These are phyloP conservation scores for Coniella lustricola DNA, from an alignment of 2,329 filamentous ascomycete genomes.

Conservation along the genomic window DNA sequence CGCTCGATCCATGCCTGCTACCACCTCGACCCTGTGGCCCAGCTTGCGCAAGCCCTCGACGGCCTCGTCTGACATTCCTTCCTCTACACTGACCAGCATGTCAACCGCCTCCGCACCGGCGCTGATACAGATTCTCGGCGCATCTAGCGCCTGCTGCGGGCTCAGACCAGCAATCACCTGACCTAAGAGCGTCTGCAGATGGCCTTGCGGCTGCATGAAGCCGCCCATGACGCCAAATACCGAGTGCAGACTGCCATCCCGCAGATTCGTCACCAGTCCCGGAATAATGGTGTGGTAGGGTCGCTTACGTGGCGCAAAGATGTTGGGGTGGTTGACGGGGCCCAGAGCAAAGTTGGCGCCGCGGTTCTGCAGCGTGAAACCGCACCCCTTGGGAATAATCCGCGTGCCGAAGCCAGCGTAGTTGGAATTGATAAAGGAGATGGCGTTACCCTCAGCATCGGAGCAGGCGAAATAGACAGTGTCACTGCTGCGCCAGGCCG, in stretches of 20 bases:
- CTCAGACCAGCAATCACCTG: constrained; percentile 76
- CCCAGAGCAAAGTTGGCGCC: constrained; percentile 77
- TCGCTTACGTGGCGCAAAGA: constrained; percentile 70
- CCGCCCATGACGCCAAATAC: constrained; percentile 97
- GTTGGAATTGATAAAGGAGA: constrained; percentile 95
- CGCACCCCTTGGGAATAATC: constrained; percentile 79
- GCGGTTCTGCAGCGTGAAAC: constrained; percentile 92
- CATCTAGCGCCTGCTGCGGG: constrained; percentile 84
- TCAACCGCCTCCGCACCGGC: constrained; percentile 61
- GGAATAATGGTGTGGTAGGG: constrained; percentile 99
- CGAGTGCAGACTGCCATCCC: constrained; percentile 68
- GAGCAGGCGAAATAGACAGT: constrained; percentile 91
- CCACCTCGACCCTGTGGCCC: constrained; percentile 66
- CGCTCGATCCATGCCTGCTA: constrained; percentile 57
- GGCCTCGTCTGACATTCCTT: constrained; percentile 66
- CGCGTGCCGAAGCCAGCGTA: constrained; percentile 82
- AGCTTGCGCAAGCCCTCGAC: constrained; percentile 58
- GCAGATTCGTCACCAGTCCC: constrained; percentile 72
- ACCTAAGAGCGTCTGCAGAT: constrained; percentile 86
- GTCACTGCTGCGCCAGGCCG: constrained; percentile 78
- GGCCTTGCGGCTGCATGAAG: constrained; percentile 97
- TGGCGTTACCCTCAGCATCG: constrained; percentile 77
- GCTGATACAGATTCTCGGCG: constrained; percentile 83
- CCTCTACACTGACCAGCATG: constrained; percentile 69
- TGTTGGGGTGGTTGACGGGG: constrained; percentile 64